These are phyloP conservation scores for Pyricularia pennisetigena DNA, from an alignment of 2,329 filamentous ascomycete species.

Conservation along the genomic window DNA sequence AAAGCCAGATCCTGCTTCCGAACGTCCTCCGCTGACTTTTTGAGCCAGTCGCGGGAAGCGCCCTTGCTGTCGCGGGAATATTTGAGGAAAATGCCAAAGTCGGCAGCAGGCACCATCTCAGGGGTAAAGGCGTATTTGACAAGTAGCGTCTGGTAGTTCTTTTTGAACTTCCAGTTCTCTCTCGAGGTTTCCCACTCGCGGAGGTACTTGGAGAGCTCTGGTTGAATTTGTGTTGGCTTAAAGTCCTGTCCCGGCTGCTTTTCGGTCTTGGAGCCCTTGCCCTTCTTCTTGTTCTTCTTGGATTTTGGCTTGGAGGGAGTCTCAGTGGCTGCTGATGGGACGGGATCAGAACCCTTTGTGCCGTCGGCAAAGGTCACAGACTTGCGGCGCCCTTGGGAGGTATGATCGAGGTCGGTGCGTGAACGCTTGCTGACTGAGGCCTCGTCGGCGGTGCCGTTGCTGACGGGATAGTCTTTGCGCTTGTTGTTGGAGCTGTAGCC, in stretches of 20 bases:
- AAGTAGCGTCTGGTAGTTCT: slow-evolving; percentile 77
- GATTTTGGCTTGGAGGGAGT: slow-evolving; percentile 15
- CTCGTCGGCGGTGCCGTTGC: slow-evolving; percentile 3
- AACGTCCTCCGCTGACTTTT: slow-evolving; percentile 53
- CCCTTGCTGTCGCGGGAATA: slow-evolving; percentile 78
- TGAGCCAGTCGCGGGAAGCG: slow-evolving; percentile 58
- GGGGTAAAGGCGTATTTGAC: slow-evolving; percentile 64
- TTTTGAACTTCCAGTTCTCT: slow-evolving; percentile 88
- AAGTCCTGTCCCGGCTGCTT: slow-evolving; percentile 15
- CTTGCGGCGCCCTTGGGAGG: slow-evolving; percentile 25
- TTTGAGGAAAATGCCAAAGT: slow-evolving; percentile 64
- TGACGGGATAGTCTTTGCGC: slow-evolving; percentile 10
- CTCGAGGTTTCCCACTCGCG: slow-evolving; percentile 62
- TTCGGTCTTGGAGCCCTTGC: slow-evolving; percentile 29
- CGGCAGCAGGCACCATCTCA: slow-evolving; percentile 20
- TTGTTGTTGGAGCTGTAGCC: slow-evolving; percentile 7
- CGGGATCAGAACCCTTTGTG: slow-evolving; percentile 19
- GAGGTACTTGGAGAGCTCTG: slow-evolving; percentile 63
- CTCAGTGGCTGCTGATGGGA: slow-evolving; percentile 6
- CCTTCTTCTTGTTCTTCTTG: slow-evolving; percentile 19
- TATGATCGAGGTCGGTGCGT: slow-evolving; percentile 14
- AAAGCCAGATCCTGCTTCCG: slow-evolving; percentile 48
- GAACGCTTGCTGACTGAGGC: slow-evolving; percentile 22
- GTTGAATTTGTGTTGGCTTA: slow-evolving; percentile 35
- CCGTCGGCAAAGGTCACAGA: slow-evolving; percentile 39